These are phyloP conservation scores for Xerocomellus amylosporus DNA, from an alignment of 768 basidiomycete genomes.

Conservation along the genomic window DNA sequence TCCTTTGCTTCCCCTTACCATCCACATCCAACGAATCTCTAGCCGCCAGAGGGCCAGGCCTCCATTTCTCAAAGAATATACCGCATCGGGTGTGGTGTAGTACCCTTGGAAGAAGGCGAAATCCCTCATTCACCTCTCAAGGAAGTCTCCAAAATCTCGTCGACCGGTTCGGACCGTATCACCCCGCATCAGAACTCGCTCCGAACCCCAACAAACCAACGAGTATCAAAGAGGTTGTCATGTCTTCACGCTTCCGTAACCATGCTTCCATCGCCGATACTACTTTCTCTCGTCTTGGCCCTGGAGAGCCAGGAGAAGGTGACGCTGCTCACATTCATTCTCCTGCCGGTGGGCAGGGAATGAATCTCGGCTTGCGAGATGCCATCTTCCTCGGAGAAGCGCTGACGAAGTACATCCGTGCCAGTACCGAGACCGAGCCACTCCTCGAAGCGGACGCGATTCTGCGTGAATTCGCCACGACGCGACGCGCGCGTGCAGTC, in stretches of 20 bases:
- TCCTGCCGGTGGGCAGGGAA: slow-evolving; percentile 54
- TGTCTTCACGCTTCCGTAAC: slow-evolving; percentile 48
- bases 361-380: slow-evolving; percentile 54
- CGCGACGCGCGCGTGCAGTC: neutral
- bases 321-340: slow-evolving; percentile 57
- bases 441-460: slow-evolving; percentile 1
- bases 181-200: slow-evolving; percentile 35
- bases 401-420: slow-evolving; percentile 36
- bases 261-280: slow-evolving; percentile 42
- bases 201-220: slow-evolving; percentile 32
- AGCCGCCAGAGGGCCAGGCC: slow-evolving; percentile 5
- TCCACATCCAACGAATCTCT: slow-evolving; percentile 21
- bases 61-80: slow-evolving; percentile 26
- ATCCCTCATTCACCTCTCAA: slow-evolving; percentile 38
- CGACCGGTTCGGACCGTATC: slow-evolving; percentile 38
- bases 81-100: slow-evolving; percentile 43
- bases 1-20: slow-evolving; percentile 40
- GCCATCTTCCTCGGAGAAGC: slow-evolving; percentile 23
- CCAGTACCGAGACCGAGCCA: slow-evolving; percentile 5
- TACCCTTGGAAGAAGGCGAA: slow-evolving; percentile 32
- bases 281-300: slow-evolving; percentile 33
- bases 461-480: no score
- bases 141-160: slow-evolving; percentile 43
- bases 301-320: slow-evolving; percentile 15
- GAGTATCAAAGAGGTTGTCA: slow-evolving; percentile 37